A percentile compares a stretch with the other conserved stretches of the same genome.
These are phyloP conservation scores for Onygena corvina DNA, from an alignment of 2,329 filamentous ascomycete species.

Conservation along the genomic window DNA sequence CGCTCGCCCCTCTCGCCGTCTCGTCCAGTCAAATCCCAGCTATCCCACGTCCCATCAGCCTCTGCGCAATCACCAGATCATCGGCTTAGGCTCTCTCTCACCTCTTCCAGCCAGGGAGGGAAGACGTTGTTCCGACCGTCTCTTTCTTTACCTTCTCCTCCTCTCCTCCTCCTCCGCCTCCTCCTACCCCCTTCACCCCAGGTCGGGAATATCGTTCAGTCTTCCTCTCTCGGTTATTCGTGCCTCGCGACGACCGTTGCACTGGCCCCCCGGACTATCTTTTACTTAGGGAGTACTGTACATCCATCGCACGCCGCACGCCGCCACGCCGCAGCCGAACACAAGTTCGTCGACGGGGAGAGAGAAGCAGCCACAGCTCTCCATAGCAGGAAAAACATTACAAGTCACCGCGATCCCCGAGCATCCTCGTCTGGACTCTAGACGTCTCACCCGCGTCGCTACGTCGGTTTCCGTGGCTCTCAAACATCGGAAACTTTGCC, in stretches of 20 bases:
- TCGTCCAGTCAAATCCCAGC: slow-evolving; percentile 1
- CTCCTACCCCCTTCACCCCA: not conserved
- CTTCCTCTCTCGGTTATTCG: not conserved
- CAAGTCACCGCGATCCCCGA: too few relatives aligned
- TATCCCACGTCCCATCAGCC: not conserved
- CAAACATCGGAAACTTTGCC: slow-evolving; percentile 7
- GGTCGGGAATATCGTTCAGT: not conserved
- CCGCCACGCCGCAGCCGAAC: not conserved
- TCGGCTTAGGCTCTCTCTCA: too few relatives aligned
- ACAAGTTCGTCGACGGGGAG: too few relatives aligned
- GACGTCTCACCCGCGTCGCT: not conserved
- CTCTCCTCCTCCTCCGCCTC: too few relatives aligned
- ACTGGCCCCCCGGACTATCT: not conserved
- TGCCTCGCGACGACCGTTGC: not conserved
- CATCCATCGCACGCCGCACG: not conserved
- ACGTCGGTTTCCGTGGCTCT: slow-evolving; percentile 6
- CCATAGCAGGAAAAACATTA: too few relatives aligned
- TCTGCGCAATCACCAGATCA: slow-evolving; percentile 4
- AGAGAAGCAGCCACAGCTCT: too few relatives aligned
- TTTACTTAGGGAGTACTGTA: too few relatives aligned
- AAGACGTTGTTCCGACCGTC: slow-evolving; percentile 5
- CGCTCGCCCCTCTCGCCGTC: not conserved
- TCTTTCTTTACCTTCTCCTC: too few relatives aligned
- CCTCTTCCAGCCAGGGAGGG: not conserved
- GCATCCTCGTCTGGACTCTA: not conserved